phyloP scores from a whole-genome alignment of 768 basidiomycete species.

The Leccinellum albellum region DNA sequence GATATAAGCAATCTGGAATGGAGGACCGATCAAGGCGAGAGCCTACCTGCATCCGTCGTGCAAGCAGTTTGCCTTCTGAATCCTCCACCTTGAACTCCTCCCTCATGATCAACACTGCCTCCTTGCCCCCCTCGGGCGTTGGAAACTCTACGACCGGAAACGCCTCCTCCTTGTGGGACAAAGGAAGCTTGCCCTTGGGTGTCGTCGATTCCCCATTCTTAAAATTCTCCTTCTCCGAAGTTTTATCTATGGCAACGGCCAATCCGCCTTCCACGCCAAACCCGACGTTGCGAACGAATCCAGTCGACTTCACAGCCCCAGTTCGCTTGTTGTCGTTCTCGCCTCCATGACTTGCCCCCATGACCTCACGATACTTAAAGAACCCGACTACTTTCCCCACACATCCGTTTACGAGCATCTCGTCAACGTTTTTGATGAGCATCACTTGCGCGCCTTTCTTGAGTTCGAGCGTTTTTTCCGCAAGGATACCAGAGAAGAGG shows the following conservation, averaged over 20 bases:
- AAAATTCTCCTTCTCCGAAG: neutral
- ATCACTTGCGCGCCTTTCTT: constrained; percentile 64
- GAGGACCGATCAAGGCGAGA: neutral
- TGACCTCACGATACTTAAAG: constrained; percentile 24
- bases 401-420: constrained; percentile 63
- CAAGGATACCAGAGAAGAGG: constrained; percentile 60
- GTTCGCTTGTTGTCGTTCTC: constrained; percentile 26
- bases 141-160: constrained; percentile 49
- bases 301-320: constrained; percentile 27
- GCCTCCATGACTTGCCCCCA: constrained; percentile 6
- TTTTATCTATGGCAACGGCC: neutral
- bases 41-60: constrained; percentile 42
- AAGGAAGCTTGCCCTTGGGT: constrained; percentile 23
- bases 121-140: constrained; percentile 38
- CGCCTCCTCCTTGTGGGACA: constrained; percentile 35
- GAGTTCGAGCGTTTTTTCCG: constrained; percentile 50
- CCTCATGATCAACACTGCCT: constrained; percentile 45
- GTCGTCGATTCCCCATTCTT: constrained; percentile 8
- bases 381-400: constrained; percentile 63
- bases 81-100: constrained; percentile 55
- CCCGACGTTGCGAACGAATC: constrained; percentile 34
- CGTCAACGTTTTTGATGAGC: constrained; percentile 67
- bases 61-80: constrained; percentile 46
- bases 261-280: neutral
- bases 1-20: neutral